Evolutionary conservation across 306 rosid species (phyloP).

Genomic region (Glycine latifolia): DNA sequence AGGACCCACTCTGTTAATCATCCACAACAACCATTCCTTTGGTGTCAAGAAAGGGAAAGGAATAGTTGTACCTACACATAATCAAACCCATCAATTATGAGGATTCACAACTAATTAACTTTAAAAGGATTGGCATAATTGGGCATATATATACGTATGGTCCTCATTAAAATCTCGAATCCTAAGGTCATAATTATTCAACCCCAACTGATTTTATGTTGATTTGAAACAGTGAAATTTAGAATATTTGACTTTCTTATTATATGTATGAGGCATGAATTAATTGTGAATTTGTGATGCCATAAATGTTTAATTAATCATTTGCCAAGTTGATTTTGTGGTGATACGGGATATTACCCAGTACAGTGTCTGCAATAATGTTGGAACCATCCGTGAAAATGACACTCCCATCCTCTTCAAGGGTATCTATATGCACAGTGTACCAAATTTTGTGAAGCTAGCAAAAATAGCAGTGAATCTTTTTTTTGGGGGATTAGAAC

Average conservation of each 20-base stretch:
- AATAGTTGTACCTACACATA: slow-evolving; percentile 65
- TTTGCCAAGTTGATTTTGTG: no score
- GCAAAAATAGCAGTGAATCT: not conserved
- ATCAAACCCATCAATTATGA: no score
- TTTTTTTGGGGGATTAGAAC: not conserved
- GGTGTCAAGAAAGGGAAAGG: slow-evolving; percentile 85
- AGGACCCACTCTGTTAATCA: slow-evolving; percentile 85
- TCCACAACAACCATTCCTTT: slow-evolving; percentile 76
- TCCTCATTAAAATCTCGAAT: not conserved
- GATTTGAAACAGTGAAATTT: no score
- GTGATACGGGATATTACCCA: slow-evolving; percentile 53
- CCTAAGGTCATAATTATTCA: not conserved
- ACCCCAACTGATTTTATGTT: not conserved
- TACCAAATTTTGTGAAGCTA: not conserved
- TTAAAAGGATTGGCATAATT: no score
- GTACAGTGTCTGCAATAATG: slow-evolving; percentile 76
- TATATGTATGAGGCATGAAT: no score
- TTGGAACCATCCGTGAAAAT: slow-evolving; percentile 65
- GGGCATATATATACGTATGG: no score
- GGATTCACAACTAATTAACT: no score
- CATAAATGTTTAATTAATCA: no score
- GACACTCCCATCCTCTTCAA: slow-evolving; percentile 74
- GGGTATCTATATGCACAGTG: slow-evolving; percentile 63
- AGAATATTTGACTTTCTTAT: no score
- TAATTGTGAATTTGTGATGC: no score